Percentiles rank a stretch among this genome's conserved stretches.
Evolutionary conservation across 306 rosid genomes (phyloP).

Genomic region (Fagus crenata): DNA sequence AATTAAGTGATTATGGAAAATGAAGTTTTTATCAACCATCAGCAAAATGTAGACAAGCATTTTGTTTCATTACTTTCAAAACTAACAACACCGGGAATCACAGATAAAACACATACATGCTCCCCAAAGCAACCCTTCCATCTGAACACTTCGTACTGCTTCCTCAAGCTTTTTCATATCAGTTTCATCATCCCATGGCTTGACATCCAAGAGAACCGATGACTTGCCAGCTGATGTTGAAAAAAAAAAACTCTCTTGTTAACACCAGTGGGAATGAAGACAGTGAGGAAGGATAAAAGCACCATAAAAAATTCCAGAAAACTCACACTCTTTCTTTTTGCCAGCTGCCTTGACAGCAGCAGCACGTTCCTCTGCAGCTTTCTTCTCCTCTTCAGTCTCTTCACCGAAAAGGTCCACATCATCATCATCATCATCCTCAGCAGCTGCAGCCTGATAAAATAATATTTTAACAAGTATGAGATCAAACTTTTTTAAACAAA

Average conservation of each 20-base stretch:
- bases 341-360: slow-evolving; percentile 76
- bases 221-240: slow-evolving; percentile 76
- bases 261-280: not conserved
- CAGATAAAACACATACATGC: slow-evolving; percentile 58
- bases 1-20: not conserved
- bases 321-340: slow-evolving; percentile 90
- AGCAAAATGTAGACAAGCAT: not conserved
- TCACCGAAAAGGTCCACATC: slow-evolving; percentile 96
- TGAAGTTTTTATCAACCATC: not conserved
- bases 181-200: slow-evolving; percentile 99
- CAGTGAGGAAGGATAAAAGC: not conserved
- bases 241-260: not conserved
- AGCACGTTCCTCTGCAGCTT: slow-evolving; percentile 91
- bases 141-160: slow-evolving; percentile 72
- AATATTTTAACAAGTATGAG: slow-evolving; percentile 7
- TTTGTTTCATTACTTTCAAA: not conserved
- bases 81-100: not conserved
- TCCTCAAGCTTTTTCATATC: slow-evolving; percentile 97
- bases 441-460: slow-evolving; percentile 57
- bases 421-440: slow-evolving; percentile 72
- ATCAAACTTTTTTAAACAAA: not conserved
- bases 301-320: not conserved
- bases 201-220: slow-evolving; percentile 86
- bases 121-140: slow-evolving; percentile 92
- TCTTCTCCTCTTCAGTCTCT: slow-evolving; percentile 97